A percentile compares a stretch with the other conserved stretches of the same genome.
These are phyloP conservation scores for Polyplosphaeria fusca DNA, from an alignment of 495 filamentous ascomycete genomes.

Conservation along the genomic window DNA sequence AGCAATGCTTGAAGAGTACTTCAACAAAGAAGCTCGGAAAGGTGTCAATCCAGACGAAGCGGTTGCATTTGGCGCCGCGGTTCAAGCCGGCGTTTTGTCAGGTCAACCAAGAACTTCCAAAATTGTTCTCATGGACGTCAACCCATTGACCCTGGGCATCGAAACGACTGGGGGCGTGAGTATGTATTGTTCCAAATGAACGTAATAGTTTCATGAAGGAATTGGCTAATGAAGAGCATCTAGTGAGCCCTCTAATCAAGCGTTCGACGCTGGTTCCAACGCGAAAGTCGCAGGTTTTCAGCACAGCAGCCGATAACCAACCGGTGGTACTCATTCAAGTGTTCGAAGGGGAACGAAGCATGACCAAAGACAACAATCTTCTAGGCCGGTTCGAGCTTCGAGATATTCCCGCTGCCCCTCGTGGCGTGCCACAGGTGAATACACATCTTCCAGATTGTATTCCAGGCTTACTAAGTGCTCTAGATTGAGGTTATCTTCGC, in stretches of 20 bases:
- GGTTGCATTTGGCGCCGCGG: slow-evolving; percentile 91
- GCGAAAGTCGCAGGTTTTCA: slow-evolving; percentile 94
- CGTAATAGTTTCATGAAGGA: background rate
- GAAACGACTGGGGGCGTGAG: slow-evolving; percentile 96
- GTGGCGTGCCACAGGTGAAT: background rate
- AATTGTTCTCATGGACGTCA: slow-evolving; percentile 92
- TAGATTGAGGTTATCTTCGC: slow-evolving; percentile 99
- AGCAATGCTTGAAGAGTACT: slow-evolving; percentile 89
- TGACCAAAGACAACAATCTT: slow-evolving; percentile 99
- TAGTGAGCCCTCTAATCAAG: slow-evolving; percentile 64
- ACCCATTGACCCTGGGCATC: slow-evolving; percentile 93
- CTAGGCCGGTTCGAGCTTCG: slow-evolving; percentile 98
- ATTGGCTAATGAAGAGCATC: background rate
- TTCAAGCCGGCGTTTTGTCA: slow-evolving; percentile 90
- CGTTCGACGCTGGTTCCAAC: slow-evolving; percentile 92
- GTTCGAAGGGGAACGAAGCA: slow-evolving; percentile 87
- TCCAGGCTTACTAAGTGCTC: too few species aligned
- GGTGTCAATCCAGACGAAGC: slow-evolving; percentile 97
- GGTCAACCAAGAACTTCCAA: slow-evolving; percentile 74
- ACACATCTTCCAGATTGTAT: background rate
- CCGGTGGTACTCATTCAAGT: slow-evolving; percentile 94
- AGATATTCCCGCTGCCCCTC: slow-evolving; percentile 61
- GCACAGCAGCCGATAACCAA: slow-evolving; percentile 94
- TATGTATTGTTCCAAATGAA: slow-evolving; percentile 52
- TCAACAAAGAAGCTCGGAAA: slow-evolving; percentile 92